phyloP scores from a whole-genome alignment of 495 filamentous ascomycete species.

The Penicillium canescens region DNA sequence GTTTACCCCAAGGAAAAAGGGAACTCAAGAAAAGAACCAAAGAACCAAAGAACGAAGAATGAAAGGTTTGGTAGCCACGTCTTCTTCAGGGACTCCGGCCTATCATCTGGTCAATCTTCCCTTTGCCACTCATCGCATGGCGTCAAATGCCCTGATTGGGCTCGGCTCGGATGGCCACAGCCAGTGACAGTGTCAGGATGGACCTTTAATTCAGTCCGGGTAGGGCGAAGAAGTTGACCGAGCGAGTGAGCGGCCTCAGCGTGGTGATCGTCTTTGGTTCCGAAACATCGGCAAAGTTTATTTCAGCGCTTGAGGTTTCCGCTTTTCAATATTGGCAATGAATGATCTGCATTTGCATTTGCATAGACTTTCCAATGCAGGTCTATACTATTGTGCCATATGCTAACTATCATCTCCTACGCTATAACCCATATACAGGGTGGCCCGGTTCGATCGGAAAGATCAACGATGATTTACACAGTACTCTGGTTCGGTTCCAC shows the following conservation, averaged over 20 bases:
- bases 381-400: too few species aligned
- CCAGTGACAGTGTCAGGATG: slow-evolving; percentile 16
- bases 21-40: background rate
- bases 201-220: background rate
- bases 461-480: too few species aligned
- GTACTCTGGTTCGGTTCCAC: slow-evolving; percentile 2
- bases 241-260: background rate
- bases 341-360: background rate
- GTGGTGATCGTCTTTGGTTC: background rate
- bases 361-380: background rate
- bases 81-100: background rate
- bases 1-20: too few species aligned
- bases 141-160: background rate
- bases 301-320: slow-evolving; percentile 3
- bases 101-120: background rate
- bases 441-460: too few species aligned
- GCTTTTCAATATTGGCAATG: too few species aligned
- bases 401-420: too few species aligned
- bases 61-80: background rate
- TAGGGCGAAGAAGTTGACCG: too few species aligned
- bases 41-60: background rate
- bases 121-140: background rate
- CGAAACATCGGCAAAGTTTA: background rate
- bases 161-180: slow-evolving; percentile 10
- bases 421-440: too few species aligned